Base-by-base conservation (phyloP, 345 rosid genomes). In the Acer negundo region DNA sequence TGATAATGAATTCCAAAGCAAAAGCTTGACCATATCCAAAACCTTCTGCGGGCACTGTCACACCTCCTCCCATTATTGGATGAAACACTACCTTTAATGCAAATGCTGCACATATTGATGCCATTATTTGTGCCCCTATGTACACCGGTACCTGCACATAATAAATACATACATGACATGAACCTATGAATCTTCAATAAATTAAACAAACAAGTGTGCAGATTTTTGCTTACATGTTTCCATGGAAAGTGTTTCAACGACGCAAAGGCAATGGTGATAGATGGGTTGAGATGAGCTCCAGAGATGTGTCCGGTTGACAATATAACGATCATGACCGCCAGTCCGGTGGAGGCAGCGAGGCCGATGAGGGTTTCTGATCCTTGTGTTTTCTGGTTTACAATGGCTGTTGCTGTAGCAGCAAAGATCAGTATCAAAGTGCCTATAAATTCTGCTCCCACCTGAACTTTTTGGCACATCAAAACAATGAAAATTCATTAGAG, bases 361-460 rank as follows among this genome's bases (percentile, higher is more conserved):
- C 98, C 97, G 0, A 93, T 72, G 22, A 94, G 91, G n/a, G 93
- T 90, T 72, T 88, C 97, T 0, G 90, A 75, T 53, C 98, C 95
- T 62, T 85, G 75, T 6, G 93, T 91, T 83, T 91, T 92, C 69
- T 93, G 88, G 87, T 94, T 94, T 73, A 94, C 94, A n/a, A 89
- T 93, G 7, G 97, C 89, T 3, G 97, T 84, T 6, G 97, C 95
- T 42, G 97, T 86, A 61, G 82, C 97, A 10, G 95, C 90, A 70
- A 94, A 94, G 2, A 94, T 87, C 12, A 94, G 90, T 56, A 94
- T 91, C 55, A 91, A 55, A 6, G 97, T 94, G 47, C 97, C 97
- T 22, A 91, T 80, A 75, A 94, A 94, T 80, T 93, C 98, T n/a
- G 94, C 97, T 79, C 97, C 97, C 87, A 94, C 92, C 97, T 93